These are phyloP conservation scores for Kodamaea neixiangensis DNA, from an alignment of 805 yeast genomes.

Conservation along the genomic window DNA sequence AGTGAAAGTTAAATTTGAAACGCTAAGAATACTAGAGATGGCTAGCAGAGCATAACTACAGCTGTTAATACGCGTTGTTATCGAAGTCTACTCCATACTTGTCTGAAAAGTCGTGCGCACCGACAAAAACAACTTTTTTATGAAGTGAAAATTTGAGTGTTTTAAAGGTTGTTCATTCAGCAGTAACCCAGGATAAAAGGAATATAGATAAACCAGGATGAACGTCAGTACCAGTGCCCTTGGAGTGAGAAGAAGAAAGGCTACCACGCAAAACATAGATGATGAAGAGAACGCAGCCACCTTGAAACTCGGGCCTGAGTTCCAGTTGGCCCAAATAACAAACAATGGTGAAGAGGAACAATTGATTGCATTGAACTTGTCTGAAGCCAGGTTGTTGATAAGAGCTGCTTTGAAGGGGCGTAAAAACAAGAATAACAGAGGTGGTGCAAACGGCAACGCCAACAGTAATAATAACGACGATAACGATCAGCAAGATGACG, in stretches of 20 bases:
- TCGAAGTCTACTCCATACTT: no score
- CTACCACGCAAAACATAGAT: conserved; percentile 58
- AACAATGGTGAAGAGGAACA: conserved; percentile 79
- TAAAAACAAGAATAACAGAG: conserved; percentile 40
- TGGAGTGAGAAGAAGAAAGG: conserved; percentile 76
- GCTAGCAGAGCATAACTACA: no score
- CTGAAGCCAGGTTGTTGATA: conserved; percentile 87
- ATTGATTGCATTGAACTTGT: conserved; percentile 79
- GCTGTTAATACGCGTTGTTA: no score
- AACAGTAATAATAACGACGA: conserved; percentile 3
- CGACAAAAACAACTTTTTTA: no score
- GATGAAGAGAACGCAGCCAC: conserved; percentile 93
- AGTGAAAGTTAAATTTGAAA: no score
- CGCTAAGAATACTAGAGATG: no score
- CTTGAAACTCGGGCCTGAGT: conserved; percentile 90
- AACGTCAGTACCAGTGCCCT: conserved; percentile 87
- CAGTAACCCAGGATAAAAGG: background rate
- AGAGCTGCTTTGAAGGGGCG: conserved; percentile 83
- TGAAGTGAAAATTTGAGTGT: background rate
- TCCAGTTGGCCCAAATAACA: conserved; percentile 74
- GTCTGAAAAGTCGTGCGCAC: conserved; percentile 3
- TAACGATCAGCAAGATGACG: conserved; percentile 30
- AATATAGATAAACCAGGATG: conserved; percentile 44
- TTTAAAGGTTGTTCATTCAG: background rate
- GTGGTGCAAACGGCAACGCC: conserved; percentile 20